Evolutionary conservation across 345 rosid species (phyloP), one percentile per base, ranked within the genome.

Genomic region (Populus tremula): DNA sequence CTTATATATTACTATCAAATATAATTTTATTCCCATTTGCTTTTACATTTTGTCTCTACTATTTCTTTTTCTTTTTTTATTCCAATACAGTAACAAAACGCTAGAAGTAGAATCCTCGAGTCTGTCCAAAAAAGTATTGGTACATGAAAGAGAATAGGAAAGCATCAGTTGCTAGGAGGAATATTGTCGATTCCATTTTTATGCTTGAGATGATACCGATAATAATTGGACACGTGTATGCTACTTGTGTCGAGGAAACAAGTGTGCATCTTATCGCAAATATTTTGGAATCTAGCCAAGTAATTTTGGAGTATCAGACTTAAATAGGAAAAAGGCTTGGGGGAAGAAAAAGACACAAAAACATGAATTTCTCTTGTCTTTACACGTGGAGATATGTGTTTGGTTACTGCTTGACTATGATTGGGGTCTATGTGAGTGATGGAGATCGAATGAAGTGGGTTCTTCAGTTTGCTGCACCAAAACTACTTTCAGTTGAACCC

Each of bases 181-280:
- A 27, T n/a, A n/a, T 25, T n/a, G 72, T 67, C 72, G 33, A 17
- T 50, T 27, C 68, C 72, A 18, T 35, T 38, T 53, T 9, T 27
- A 68, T 76, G 31, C 66, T 38, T 8, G n/a, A 16, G n/a, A 31
- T 17, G 73, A 77, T 20, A 21, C 79, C 79, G 39, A 69, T 27
- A 25, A 33, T 25, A 39, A 16, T 56, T 13, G 61, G 31, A 17
- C 74, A 77, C 79, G 79, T 35, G 43, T 69, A 59, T 20, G 7
- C 61, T 29, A 27, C 69, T n/a, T 11, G 74, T 9, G 6, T 10
- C 16, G 35, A 31, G 23, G 36, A 41, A 38, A 8, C 72, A 49
- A 35, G 65, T 39, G 79, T 29, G 49, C 29, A 64, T 63, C 21
- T 35, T 3, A 31, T 72, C 62, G 35, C 39, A 0, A 12, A 36